A percentile compares a stretch with the other conserved stretches of the same genome.
Evolutionary conservation across 495 filamentous ascomycete genomes (phyloP).

Genomic region (Aspergillus ostianus): DNA sequence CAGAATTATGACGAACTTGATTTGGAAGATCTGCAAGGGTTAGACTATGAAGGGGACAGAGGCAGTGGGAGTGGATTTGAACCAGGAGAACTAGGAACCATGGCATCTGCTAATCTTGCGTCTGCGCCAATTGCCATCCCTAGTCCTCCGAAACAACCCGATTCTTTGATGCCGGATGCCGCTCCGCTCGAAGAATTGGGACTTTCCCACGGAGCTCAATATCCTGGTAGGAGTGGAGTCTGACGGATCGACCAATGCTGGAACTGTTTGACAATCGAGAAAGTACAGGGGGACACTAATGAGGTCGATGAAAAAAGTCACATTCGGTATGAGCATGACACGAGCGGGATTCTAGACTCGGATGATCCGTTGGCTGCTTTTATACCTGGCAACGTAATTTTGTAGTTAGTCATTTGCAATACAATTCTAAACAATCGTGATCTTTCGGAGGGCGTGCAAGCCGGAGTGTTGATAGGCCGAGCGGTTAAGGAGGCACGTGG

Average conservation of each 20-base stretch:
- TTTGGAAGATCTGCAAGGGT: slow-evolving; percentile 21
- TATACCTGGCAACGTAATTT: background rate
- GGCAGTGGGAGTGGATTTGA: slow-evolving; percentile 1
- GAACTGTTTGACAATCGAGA: background rate
- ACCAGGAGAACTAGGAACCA: slow-evolving; percentile 12
- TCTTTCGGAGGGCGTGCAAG: background rate
- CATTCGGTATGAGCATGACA: background rate
- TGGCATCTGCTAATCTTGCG: background rate
- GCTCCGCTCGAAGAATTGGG: slow-evolving; percentile 1
- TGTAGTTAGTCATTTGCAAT: background rate
- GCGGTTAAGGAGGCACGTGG: background rate
- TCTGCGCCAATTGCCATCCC: slow-evolving; percentile 18
- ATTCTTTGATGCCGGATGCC: slow-evolving; percentile 15
- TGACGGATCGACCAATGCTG: no score
- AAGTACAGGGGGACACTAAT: background rate
- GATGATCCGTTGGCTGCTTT: background rate
- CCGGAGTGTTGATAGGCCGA: background rate
- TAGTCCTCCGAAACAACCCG: slow-evolving; percentile 16
- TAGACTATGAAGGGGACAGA: slow-evolving; percentile 14
- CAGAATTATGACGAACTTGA: slow-evolving; percentile 35
- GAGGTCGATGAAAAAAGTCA: background rate
- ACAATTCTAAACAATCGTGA: background rate
- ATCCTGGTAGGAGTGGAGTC: background rate
- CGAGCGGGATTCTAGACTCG: background rate
- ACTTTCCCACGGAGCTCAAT: background rate